Evolutionary conservation across 495 filamentous ascomycete genomes (phyloP).

Genomic region (Immersiella caudata): DNA sequence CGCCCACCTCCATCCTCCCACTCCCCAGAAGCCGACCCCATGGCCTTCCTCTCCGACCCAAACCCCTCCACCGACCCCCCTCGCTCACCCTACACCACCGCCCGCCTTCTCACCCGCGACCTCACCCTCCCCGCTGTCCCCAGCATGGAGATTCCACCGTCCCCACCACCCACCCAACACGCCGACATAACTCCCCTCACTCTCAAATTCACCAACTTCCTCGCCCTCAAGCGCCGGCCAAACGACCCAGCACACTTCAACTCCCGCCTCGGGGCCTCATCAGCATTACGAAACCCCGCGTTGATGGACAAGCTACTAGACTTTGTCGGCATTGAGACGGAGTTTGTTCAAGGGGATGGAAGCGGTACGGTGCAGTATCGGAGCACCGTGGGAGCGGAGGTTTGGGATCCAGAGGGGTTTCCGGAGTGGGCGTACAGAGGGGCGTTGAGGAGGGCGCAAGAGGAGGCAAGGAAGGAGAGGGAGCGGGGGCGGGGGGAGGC

Average conservation of each 20-base stretch:
- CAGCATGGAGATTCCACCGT: slow-evolving; percentile 79
- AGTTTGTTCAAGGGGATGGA: slow-evolving; percentile 36
- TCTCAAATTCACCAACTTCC: slow-evolving; percentile 80
- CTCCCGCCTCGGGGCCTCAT: slow-evolving; percentile 68
- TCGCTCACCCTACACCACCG: slow-evolving; percentile 69
- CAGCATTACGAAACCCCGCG: slow-evolving; percentile 78
- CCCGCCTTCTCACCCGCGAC: slow-evolving; percentile 69
- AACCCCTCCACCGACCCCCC: slow-evolving; percentile 39
- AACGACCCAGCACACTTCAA: slow-evolving; percentile 90
- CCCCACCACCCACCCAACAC: slow-evolving; percentile 78
- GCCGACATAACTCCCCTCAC: slow-evolving; percentile 54
- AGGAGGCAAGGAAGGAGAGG: slow-evolving; percentile 58
- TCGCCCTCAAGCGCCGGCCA: slow-evolving; percentile 65
- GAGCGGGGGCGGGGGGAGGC: slow-evolving; percentile 60
- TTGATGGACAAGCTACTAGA: slow-evolving; percentile 76
- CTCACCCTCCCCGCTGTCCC: slow-evolving; percentile 83
- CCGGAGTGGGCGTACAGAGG: slow-evolving; percentile 76
- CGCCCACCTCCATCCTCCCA: slow-evolving; percentile 12
- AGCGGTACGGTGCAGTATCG: slow-evolving; percentile 62
- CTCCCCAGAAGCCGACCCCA: slow-evolving; percentile 25
- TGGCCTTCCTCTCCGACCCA: slow-evolving; percentile 29
- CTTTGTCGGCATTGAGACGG: slow-evolving; percentile 70
- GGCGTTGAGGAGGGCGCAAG: slow-evolving; percentile 66
- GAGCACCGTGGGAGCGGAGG: slow-evolving; percentile 65
- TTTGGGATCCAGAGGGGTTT: slow-evolving; percentile 70